These are phyloP conservation scores for Mycogone perniciosa DNA, from an alignment of 2,329 filamentous ascomycete species.

Conservation along the genomic window DNA sequence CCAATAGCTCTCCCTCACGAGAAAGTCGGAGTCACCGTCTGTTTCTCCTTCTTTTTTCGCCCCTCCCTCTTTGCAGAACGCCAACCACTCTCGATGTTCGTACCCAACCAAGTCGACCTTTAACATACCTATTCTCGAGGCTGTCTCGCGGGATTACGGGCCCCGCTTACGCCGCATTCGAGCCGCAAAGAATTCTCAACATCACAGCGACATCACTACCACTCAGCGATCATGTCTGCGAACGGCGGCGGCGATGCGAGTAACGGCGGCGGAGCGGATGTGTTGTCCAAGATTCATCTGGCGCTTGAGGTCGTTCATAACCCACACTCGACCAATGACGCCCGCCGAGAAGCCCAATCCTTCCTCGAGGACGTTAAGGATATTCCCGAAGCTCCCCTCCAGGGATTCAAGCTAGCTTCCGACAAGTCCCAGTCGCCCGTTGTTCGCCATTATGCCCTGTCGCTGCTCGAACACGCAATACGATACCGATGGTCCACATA, in stretches of 20 bases:
- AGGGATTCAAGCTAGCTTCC: constrained; percentile 77
- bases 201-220: constrained; percentile 4
- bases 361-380: constrained; percentile 85
- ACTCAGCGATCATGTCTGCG: constrained; percentile 27
- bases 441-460: constrained; percentile 89
- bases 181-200: constrained; percentile 9
- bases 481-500: constrained; percentile 78
- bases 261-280: constrained; percentile 34
- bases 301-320: constrained; percentile 86
- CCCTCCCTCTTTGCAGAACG: background rate
- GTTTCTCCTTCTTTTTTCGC: background rate
- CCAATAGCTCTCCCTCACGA: background rate
- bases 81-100: constrained; percentile 9
- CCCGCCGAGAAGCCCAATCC: constrained; percentile 72
- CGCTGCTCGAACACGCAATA: constrained; percentile 83
- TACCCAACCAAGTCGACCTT: constrained; percentile 1
- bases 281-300: constrained; percentile 66
- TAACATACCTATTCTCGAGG: constrained; percentile 1
- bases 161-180: constrained; percentile 8
- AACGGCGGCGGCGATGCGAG: constrained; percentile 32
- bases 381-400: constrained; percentile 69
- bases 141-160: constrained; percentile 7
- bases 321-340: constrained; percentile 70
- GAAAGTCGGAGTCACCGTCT: background rate
- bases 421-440: constrained; percentile 69